Percentiles rank a stretch among this genome's conserved stretches.
Evolutionary conservation across 306 rosid genomes (phyloP).

Genomic region (Quercus robur): DNA sequence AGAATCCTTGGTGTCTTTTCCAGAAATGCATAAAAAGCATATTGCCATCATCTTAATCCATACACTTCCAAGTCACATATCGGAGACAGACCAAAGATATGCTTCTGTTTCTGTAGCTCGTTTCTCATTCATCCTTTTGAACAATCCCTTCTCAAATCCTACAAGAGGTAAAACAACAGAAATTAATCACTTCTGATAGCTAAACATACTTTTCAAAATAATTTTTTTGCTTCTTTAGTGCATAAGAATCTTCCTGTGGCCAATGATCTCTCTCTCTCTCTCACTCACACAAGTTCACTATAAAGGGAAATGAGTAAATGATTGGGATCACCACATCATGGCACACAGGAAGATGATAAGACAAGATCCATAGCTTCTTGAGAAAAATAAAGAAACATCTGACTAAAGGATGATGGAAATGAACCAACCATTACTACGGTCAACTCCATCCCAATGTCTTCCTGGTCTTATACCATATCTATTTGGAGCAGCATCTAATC

Average conservation of each 20-base stretch:
- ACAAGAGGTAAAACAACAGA: slow-evolving; percentile 4
- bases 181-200: slow-evolving; percentile 7
- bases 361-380: neutral
- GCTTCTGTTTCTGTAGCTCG: slow-evolving; percentile 82
- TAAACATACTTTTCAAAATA: neutral
- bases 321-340: too few species aligned
- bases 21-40: neutral
- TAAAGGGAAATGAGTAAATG: too few species aligned
- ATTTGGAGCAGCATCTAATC: too few species aligned
- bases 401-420: neutral
- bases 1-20: neutral
- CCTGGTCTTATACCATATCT: slow-evolving; percentile 56
- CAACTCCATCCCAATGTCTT: slow-evolving; percentile 96
- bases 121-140: slow-evolving; percentile 71
- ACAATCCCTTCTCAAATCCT: slow-evolving; percentile 74
- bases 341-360: too few species aligned
- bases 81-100: slow-evolving; percentile 89
- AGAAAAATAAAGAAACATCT: neutral
- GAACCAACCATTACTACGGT: slow-evolving; percentile 55
- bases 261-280: too few species aligned
- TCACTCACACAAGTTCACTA: slow-evolving; percentile 3
- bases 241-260: too few species aligned
- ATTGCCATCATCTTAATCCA: neutral
- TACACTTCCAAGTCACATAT: slow-evolving; percentile 55
- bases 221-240: neutral